Evolutionary conservation across 495 filamentous ascomycete species (phyloP), one percentile per base, ranked within the genome.

Genomic region (Monascus purpureus): DNA sequence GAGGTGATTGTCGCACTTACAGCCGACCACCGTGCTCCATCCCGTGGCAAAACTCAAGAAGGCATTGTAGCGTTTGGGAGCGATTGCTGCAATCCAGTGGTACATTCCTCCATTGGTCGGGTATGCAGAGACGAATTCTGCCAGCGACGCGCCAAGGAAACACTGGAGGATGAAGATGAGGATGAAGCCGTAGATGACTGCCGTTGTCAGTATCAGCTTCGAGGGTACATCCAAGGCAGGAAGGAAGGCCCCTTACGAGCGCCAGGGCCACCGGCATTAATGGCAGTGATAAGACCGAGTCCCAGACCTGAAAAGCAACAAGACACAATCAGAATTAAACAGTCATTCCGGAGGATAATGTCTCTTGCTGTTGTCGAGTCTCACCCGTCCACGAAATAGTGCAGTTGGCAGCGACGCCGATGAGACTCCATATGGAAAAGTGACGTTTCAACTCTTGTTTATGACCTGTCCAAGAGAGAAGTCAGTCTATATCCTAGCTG

Each of bases 91-190:
- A 29, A 68, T 66, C 67, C 67, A 72, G 17, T 62, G 63, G 27
- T 72, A 72, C 46, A 70, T 68, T 11, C 65, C 65, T 22, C 65
- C 66, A 17, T 63, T 59, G 18, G 56, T 50, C 2, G 65, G 65
- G 33, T 67, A 70, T 20, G 64, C 62, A 2, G 55, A 63, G 20
- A 67, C 67, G 42, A 69, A 70, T 43, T 70, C 68, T 9, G 68
- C 67, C 41, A 72, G 54, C 0, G 65, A 70, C 1, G 68, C 59
- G 0, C 51, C 62, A 12, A 68, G 53, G 16, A 68, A 58, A 1
- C 46, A 52, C 25, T 70, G 66, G 9, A 66, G 64, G 25, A 63
- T 53, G n/a, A 62, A 63, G 5, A 65, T 61, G 2, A 60, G 46
- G 16, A 62, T 59, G 24, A 61, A 61, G 25, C 57, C 57, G 29